Base-by-base conservation (phyloP, 345 rosid species). In the Erodium maritimum region DNA sequence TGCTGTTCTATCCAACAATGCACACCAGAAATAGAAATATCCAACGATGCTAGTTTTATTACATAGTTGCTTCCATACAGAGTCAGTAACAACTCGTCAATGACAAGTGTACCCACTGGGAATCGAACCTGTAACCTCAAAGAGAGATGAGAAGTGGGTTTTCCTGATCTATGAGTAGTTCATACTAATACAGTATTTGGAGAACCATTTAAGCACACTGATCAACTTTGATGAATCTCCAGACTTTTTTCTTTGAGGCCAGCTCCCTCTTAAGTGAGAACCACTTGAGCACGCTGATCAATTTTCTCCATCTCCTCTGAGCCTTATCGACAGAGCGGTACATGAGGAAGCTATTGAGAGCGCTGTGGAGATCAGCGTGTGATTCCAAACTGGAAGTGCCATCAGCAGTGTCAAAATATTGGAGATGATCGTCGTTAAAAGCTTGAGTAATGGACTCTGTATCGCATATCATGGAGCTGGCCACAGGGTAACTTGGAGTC, bases 291-390 rank as follows among this genome's bases (percentile, higher is more conserved):
- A 93, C 87, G 29, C 88, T 85, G 64, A 76, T 84, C 48, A 93
- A 65, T 82, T 80, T 93, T 50, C 84, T 81, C 99, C 99, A 93
- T 72, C 96, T 80, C 75, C 65, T 84, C 60, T 84, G 84, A 21
- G 95, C 96, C 64, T 80, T 81, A 58, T 56, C 54, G 14, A 73
- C 23, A 17, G 77, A 56, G 21, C 72, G 82, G 53, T 71, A 59
- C 75, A 75, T 24, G 67, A 83, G 71, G 71, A 84, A 81, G 56
- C 76, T 63, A 24, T 82, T 82, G 18, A 86, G 76, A 2, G 82
- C 86, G 57, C 77, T 77, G 59, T 80, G 94, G 52, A 84, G 76
- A 61, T 84, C 93, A 0, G 86, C 77, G 34, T 62, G 77, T 37
- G 89, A 50, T 67, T 78, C 95, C 34, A 78, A 67, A 37, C 69